Base-by-base conservation (phyloP, 148 eudicot genomes). In the Silene uniflora region DNA sequence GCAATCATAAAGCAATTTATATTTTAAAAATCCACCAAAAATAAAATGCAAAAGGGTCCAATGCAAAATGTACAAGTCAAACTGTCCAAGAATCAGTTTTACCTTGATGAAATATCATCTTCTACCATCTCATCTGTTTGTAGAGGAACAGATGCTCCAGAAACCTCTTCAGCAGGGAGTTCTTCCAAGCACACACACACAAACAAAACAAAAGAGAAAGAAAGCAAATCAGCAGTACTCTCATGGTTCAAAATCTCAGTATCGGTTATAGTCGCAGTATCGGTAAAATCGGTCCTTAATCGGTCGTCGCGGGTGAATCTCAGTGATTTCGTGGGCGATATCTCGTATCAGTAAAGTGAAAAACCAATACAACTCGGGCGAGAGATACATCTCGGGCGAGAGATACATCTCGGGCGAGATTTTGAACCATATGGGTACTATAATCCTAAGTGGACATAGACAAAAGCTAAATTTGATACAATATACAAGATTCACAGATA, bases 61-160 rank as follows among this genome's bases (percentile, higher is more conserved):
- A 27, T 58, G 10, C 32, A 23, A 10, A 63, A 16, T 21, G 18
- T 35, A 71, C 8, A 72, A 9, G 64, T 2, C 17, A 11, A 60
- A 22, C 56, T 60, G 4, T 55, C 68, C 32, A 54, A 12, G 58
- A 62, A 32, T 6, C 18, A 42, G 29, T 56, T 68, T 32, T 88
- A 95, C 98, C 97, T 90, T 67, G 98, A 95, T 80, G 97, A 92
- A 54, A 88, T 77, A 86, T 95, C 98, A 55, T 92, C 97, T 64
- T 91, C 97, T 63, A 72, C 80, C 76, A 85, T 81, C 61, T 89
- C 91, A 67, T 92, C 98, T 22, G 78, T 82, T 71, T 81, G 87
- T 56, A 78, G 42, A 68, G 91, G 88, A 71, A 75, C 80, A 47
- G 96, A 88, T 73, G 87, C 84, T 52, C 83, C 91, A 60, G 89